phyloP scores from a whole-genome alignment of 1,284 basidiomycete genomes.

The Sphaerobolus stellatus region DNA sequence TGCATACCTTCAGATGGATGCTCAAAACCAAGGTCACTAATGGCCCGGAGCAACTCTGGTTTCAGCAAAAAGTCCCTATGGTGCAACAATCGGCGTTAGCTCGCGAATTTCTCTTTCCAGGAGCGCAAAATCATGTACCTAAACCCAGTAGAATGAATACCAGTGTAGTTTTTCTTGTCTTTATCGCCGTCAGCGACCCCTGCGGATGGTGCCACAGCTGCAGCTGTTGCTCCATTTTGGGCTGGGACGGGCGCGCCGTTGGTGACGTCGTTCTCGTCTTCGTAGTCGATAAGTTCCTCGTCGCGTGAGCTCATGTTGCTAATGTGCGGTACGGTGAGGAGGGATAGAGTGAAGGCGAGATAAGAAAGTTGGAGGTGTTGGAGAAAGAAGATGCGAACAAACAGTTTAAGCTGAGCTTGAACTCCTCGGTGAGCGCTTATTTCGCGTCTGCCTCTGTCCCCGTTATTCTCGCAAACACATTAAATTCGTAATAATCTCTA shows the following conservation, averaged over 20 bases:
- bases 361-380: neutral
- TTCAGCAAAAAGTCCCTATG: slow-evolving; percentile 93
- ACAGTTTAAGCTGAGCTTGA: slow-evolving; percentile 9
- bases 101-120: slow-evolving; percentile 4
- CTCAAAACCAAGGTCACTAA: slow-evolving; percentile 98
- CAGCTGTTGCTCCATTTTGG: slow-evolving; percentile 50
- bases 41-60: slow-evolving; percentile 94
- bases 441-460: neutral
- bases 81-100: slow-evolving; percentile 20
- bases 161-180: slow-evolving; percentile 96
- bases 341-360: neutral
- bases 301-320: slow-evolving; percentile 26
- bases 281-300: slow-evolving; percentile 90
- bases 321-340: neutral
- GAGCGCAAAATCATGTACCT: slow-evolving; percentile 51
- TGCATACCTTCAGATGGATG: slow-evolving; percentile 96
- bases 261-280: slow-evolving; percentile 87
- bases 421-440: neutral
- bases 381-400: neutral
- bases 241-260: slow-evolving; percentile 54
- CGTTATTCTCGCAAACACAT: neutral
- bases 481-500: neutral
- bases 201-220: slow-evolving; percentile 39
- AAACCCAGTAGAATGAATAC: slow-evolving; percentile 95
- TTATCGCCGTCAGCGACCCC: slow-evolving; percentile 71